These are phyloP conservation scores for Ramaria rubella DNA, from an alignment of 768 basidiomycete species.

Conservation along the genomic window DNA sequence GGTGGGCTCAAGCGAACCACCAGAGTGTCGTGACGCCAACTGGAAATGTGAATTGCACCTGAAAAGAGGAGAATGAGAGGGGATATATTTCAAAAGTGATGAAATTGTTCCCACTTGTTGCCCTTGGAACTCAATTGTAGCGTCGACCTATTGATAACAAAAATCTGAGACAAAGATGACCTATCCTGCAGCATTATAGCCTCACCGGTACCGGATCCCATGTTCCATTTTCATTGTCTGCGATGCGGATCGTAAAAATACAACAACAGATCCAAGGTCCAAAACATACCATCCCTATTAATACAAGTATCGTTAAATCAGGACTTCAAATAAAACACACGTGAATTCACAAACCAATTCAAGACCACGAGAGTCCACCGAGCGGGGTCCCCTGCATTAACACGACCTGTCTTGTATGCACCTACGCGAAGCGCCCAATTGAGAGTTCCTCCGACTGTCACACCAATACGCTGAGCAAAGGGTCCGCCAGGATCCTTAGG, in stretches of 20 bases:
- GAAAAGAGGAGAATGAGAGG: constrained; percentile 2
- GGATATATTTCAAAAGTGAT: neutral
- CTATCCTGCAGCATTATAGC: neutral
- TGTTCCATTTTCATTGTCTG: constrained; percentile 44
- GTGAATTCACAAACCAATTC: constrained; percentile 40
- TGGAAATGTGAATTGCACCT: constrained; percentile 72
- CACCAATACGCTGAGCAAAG: constrained; percentile 61
- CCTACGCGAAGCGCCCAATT: constrained; percentile 56
- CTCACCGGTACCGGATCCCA: constrained; percentile 51
- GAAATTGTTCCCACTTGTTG: constrained; percentile 38
- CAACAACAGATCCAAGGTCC: neutral
- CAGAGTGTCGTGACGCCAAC: constrained; percentile 59
- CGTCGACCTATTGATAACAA: constrained; percentile 9
- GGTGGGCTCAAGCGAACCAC: constrained; percentile 31
- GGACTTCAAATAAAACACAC: neutral
- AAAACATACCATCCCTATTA: constrained; percentile 8
- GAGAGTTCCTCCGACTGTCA: constrained; percentile 49
- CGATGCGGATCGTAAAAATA: constrained; percentile 15
- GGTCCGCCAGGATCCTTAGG: constrained; percentile 64
- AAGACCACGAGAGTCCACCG: constrained; percentile 69
- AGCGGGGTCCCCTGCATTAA: constrained; percentile 46
- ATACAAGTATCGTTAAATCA: neutral
- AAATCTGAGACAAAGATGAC: neutral
- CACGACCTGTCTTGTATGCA: constrained; percentile 57
- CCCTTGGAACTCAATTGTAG: constrained; percentile 61